Percentiles rank a stretch among this genome's conserved stretches.
Evolutionary conservation across 176 grass and related monocot genomes (phyloP).

Genomic region (Olyra latifolia): DNA sequence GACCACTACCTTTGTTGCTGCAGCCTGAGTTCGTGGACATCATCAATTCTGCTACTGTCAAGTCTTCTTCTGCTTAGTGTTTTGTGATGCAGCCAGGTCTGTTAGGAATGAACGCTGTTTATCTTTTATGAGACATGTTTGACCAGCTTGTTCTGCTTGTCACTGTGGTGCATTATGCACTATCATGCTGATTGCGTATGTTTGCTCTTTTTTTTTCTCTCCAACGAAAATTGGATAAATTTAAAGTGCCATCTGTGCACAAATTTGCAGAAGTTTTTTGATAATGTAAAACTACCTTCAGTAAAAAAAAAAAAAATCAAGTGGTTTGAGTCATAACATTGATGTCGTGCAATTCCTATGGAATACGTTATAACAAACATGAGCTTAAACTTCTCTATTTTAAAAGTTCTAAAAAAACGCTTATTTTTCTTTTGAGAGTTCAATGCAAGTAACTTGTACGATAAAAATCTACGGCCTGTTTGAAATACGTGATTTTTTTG

Average conservation of each 20-base stretch:
- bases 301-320: too few relatives aligned
- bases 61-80: slow-evolving; percentile 53
- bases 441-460: too few relatives aligned
- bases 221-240: background rate
- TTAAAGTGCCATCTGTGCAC: background rate
- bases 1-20: slow-evolving; percentile 15
- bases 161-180: slow-evolving; percentile 10
- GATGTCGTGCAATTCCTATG: too few relatives aligned
- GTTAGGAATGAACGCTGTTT: background rate
- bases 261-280: background rate
- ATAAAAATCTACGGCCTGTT: too few relatives aligned
- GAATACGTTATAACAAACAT: too few relatives aligned
- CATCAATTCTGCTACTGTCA: slow-evolving; percentile 67
- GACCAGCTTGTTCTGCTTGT: slow-evolving; percentile 8
- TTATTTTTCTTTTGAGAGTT: too few relatives aligned
- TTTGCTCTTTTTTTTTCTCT: background rate
- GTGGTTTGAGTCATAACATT: too few relatives aligned
- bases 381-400: too few relatives aligned
- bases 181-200: background rate
- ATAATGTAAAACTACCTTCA: background rate
- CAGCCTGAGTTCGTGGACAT: slow-evolving; percentile 91
- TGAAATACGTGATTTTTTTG: too few relatives aligned
- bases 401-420: too few relatives aligned
- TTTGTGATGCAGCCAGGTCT: background rate
- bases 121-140: slow-evolving; percentile 6